Evolutionary conservation across 768 basidiomycete genomes (phyloP).

Genomic region (Pulveroboletus frians): DNA sequence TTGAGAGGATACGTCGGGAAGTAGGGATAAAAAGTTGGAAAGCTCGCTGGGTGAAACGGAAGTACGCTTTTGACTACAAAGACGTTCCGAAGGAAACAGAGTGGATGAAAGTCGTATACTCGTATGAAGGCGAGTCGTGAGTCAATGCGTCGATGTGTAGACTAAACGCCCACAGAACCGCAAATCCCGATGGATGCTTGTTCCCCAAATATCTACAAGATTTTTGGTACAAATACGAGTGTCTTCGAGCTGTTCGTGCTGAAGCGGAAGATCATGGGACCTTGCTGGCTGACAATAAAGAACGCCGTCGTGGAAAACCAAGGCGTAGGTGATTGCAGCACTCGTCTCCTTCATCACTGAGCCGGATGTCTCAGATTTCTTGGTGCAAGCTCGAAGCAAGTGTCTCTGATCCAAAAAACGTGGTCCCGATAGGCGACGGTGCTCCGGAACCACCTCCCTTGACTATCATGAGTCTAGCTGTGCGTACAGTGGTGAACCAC

Average conservation of each 20-base stretch:
- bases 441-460: slow-evolving; percentile 81
- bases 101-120: slow-evolving; percentile 94
- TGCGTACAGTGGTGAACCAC: slow-evolving; percentile 91
- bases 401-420: slow-evolving; percentile 79
- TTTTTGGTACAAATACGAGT: slow-evolving; percentile 88
- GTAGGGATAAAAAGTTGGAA: slow-evolving; percentile 72
- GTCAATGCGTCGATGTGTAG: neutral
- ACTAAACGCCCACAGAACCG: slow-evolving; percentile 15
- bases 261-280: slow-evolving; percentile 98
- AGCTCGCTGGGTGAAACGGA: slow-evolving; percentile 80
- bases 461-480: slow-evolving; percentile 83
- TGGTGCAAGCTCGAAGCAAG: slow-evolving; percentile 95
- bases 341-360: neutral
- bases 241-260: slow-evolving; percentile 91
- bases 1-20: slow-evolving; percentile 71
- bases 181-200: slow-evolving; percentile 66
- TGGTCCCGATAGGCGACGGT: slow-evolving; percentile 75
- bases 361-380: slow-evolving; percentile 57
- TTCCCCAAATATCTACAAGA: slow-evolving; percentile 78
- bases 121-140: slow-evolving; percentile 65
- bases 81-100: slow-evolving; percentile 77
- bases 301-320: slow-evolving; percentile 69
- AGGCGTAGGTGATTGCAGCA: slow-evolving; percentile 50
- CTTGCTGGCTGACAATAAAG: slow-evolving; percentile 91
- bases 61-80: slow-evolving; percentile 80